phyloP scores from a whole-genome alignment of 495 filamentous ascomycete species.

The Penicillium odoratum region DNA sequence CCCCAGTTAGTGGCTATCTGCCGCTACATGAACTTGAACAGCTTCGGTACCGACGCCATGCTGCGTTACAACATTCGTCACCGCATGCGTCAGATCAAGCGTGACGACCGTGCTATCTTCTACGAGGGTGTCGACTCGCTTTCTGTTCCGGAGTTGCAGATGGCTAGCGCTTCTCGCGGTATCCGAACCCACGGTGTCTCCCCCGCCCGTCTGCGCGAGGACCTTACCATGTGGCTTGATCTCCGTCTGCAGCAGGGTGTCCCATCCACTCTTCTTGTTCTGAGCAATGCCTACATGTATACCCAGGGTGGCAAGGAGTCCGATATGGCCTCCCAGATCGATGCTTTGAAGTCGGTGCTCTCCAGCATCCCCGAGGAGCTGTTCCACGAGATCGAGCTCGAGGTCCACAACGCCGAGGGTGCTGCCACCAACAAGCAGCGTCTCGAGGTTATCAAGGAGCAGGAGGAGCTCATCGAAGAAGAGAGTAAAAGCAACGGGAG shows the following conservation, averaged over 20 bases:
- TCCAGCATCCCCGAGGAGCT: slow-evolving; percentile 96
- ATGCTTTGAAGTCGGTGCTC: slow-evolving; percentile 87
- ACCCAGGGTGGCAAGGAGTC: slow-evolving; percentile 78
- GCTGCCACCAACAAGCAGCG: slow-evolving; percentile 98
- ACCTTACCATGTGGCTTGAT: slow-evolving; percentile 93
- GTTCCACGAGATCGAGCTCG: slow-evolving; percentile 98
- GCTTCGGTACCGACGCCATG: slow-evolving; percentile 94
- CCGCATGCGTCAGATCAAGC: slow-evolving; percentile 98
- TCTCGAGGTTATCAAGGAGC: slow-evolving; percentile 98
- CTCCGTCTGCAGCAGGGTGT: slow-evolving; percentile 89
- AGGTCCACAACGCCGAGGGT: slow-evolving; percentile 95
- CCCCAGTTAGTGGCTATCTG: slow-evolving; percentile 97
- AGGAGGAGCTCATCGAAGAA: slow-evolving; percentile 96
- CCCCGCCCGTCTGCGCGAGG: slow-evolving; percentile 82
- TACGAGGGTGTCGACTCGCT: slow-evolving; percentile 93
- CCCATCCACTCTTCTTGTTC: slow-evolving; percentile 89
- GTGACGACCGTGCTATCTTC: slow-evolving; percentile 91
- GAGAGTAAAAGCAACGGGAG: slow-evolving; percentile 85
- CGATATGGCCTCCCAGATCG: slow-evolving; percentile 87
- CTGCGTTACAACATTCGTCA: slow-evolving; percentile 97
- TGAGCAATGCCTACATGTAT: slow-evolving; percentile 98
- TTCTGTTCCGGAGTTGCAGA: slow-evolving; percentile 90
- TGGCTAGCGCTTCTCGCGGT: slow-evolving; percentile 84
- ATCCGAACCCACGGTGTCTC: slow-evolving; percentile 90
- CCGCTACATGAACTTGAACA: slow-evolving; percentile 96